These are phyloP conservation scores for Amylocystis lapponica DNA, from an alignment of 768 basidiomycete genomes.

Conservation along the genomic window DNA sequence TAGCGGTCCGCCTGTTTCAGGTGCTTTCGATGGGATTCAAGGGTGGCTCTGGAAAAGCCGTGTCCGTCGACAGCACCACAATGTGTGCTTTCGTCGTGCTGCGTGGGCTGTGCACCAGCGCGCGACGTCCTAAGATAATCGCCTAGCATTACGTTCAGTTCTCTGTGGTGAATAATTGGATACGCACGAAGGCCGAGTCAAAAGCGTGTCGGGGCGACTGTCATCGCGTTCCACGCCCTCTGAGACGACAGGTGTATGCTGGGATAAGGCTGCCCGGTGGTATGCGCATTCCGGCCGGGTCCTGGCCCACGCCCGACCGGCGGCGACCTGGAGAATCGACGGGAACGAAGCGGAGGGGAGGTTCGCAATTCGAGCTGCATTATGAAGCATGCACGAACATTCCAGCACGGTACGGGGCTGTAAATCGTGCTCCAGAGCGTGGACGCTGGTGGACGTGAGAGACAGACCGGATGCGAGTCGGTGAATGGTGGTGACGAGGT, in stretches of 20 bases:
- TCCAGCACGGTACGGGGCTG: slow-evolving; percentile 11
- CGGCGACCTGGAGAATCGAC: slow-evolving; percentile 41
- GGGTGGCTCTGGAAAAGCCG: too few species aligned
- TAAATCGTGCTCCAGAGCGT: slow-evolving; percentile 1
- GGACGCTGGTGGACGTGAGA: neutral
- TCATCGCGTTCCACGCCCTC: slow-evolving; percentile 1
- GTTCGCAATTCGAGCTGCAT: slow-evolving; percentile 28
- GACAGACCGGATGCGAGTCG: neutral
- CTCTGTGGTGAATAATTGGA: too few species aligned
- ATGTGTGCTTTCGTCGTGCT: too few species aligned
- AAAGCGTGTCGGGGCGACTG: neutral
- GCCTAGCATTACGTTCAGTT: too few species aligned
- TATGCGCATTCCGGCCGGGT: slow-evolving; percentile 19
- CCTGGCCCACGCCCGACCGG: slow-evolving; percentile 39
- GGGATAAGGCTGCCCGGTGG: slow-evolving; percentile 11
- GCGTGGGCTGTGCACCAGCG: too few species aligned
- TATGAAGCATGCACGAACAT: slow-evolving; percentile 36
- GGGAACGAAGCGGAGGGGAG: slow-evolving; percentile 26
- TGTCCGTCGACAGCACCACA: too few species aligned
- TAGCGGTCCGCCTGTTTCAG: too few species aligned
- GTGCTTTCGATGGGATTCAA: too few species aligned
- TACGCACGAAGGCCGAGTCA: neutral
- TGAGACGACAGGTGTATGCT: too few species aligned
- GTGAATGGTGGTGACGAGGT: neutral
- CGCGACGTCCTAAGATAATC: too few species aligned